These are phyloP conservation scores for Myxozyma nipponensis DNA, from an alignment of 805 yeast species.

Conservation along the genomic window DNA sequence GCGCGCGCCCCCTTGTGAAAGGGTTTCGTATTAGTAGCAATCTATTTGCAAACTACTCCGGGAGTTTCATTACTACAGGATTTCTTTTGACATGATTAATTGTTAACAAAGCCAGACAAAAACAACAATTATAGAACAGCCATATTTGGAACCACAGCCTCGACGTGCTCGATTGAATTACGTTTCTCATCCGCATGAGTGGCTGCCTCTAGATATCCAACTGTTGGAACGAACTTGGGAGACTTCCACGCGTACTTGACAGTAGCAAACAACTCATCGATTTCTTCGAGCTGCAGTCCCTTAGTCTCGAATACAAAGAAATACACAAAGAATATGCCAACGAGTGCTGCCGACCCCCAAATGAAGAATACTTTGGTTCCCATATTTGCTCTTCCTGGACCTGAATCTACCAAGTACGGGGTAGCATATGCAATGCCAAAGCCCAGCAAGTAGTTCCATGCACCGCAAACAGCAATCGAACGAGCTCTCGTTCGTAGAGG, in stretches of 20 bases:
- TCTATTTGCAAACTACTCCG: too few relatives aligned
- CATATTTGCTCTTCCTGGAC: constrained; percentile 19
- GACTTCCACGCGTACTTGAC: background rate
- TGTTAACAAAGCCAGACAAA: too few relatives aligned
- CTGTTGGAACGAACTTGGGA: background rate
- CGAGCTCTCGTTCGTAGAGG: constrained; percentile 24
- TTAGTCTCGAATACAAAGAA: constrained; percentile 61
- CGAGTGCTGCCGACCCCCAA: constrained; percentile 66
- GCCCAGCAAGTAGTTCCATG: constrained; percentile 16
- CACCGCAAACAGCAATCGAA: constrained; percentile 16
- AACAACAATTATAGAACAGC: too few relatives aligned
- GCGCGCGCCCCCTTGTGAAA: too few relatives aligned
- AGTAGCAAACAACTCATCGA: constrained; percentile 53
- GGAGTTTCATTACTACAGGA: too few relatives aligned
- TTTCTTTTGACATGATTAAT: too few relatives aligned
- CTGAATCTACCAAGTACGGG: constrained; percentile 40
- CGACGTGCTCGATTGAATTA: too few relatives aligned
- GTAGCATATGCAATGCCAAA: constrained; percentile 36
- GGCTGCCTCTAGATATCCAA: too few relatives aligned
- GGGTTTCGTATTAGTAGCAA: too few relatives aligned
- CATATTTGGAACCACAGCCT: too few relatives aligned
- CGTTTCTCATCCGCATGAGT: too few relatives aligned
- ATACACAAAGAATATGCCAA: constrained; percentile 56
- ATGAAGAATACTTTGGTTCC: constrained; percentile 21
- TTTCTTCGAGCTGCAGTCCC: constrained; percentile 64